phyloP scores from a whole-genome alignment of 345 rosid genomes.

The Eucalyptus pumila region DNA sequence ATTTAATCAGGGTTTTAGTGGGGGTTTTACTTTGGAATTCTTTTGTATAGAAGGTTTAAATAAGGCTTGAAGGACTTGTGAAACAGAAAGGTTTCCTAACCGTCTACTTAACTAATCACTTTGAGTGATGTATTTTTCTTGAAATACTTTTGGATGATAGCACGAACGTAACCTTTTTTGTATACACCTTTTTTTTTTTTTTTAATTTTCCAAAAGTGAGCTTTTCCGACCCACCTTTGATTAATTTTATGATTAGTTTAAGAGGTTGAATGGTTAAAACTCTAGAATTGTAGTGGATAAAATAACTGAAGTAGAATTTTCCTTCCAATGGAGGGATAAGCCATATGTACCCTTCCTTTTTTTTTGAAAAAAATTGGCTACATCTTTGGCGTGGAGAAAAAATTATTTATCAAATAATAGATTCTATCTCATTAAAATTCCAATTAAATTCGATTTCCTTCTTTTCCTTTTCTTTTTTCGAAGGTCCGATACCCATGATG shows the following conservation, averaged over 20 bases:
- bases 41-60: background rate
- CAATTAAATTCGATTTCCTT: background rate
- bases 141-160: background rate
- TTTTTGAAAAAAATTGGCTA: background rate
- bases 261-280: background rate
- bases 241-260: background rate
- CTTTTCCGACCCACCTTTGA: background rate
- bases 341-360: background rate
- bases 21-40: background rate
- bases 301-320: background rate
- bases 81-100: background rate
- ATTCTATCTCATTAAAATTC: background rate
- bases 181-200: background rate
- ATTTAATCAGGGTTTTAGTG: background rate
- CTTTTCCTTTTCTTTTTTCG: background rate
- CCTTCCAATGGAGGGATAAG: background rate
- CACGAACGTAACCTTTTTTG: background rate
- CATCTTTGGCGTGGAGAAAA: background rate
- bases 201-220: background rate
- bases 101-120: background rate
- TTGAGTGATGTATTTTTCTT: background rate
- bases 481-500: background rate
- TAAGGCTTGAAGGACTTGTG: background rate
- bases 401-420: too few relatives aligned
- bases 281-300: background rate